Evolutionary conservation across 331 rosid genomes (phyloP), one percentile per base, ranked within the genome.

Genomic region (Prunus yedoensis): DNA sequence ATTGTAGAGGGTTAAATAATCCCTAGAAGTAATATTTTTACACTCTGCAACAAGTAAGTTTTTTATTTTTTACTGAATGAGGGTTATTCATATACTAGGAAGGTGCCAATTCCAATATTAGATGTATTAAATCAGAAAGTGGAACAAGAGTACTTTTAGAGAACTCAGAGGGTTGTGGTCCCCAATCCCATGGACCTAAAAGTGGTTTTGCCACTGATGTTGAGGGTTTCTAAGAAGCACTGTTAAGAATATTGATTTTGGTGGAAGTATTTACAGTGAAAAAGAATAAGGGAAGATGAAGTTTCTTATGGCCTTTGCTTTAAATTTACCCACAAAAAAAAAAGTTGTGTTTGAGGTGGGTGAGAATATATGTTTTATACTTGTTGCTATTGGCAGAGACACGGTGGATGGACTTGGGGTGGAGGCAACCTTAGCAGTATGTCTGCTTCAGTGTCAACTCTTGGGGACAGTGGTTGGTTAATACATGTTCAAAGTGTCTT

Each of bases 381-480:
- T 79, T 68, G 43, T 66, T 73, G 74, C 54, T 79, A 47, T 79
- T 76, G 45, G 73, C 86, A 92, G 99, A 90, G 99, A 82, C 92
- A 95, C 82, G 99, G 99, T 74, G 99, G 94, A 57, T 92, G 92
- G 81, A 95, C 88, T 32, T 95, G 99, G 99, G 97, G 99, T 83
- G 99, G 99, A 74, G 99, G 99, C 66, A 95, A 95, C 80, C 91
- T 95, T 57, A 92, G 97, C 82, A 92, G 97, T 77, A 95, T 95
- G 99, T 95, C 99, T 81, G 89, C 96, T 83, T 92, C 97, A 23
- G 99, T 95, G 68, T 90, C 99, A 74, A 87, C 92, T 63, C 96
- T 95, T 78, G 97, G 97, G 79, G 97, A 95, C 80, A 90, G 91
- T 87, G 99, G 97, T 66, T 95, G 99, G 99, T 73, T 95, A 77